Base-by-base conservation (phyloP, 192 early-diverging fungal species). In the Pilaira anomala region DNA sequence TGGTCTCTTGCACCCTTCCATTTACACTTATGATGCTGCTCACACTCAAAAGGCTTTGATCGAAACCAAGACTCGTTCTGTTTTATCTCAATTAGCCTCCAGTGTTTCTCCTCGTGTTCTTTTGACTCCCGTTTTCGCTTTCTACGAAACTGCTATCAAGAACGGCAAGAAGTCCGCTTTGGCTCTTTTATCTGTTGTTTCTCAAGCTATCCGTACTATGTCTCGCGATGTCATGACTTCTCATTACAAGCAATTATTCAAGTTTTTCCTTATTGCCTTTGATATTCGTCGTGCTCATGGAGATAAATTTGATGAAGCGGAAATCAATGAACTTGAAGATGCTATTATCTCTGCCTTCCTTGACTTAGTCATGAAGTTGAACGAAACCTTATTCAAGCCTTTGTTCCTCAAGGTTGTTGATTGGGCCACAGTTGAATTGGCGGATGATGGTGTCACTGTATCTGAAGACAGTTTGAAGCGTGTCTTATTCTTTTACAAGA, bases 301-400 rank as follows among this genome's bases (percentile, higher is more conserved):
- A 22, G 60, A 67, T 3, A 67, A 60, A 9, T 59, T 80, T 13
- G 64, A 76, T 3, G 68, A 64, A 24, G 62, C 58, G 28, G 78
- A 67, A 16, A 66, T 85, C 1, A 74, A 79, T 56, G 71, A 66
- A n/a, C 59, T 89, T 2, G 95, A 96, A 74, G 74, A 83, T 26
- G 72, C 81, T 0, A 76, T 88, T 30, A 83, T 96, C 21, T 75
- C 79, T 13, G 83, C 91, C 5, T 93, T 97, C 65, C 75, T 93
- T 77, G 80, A 87, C 54, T 65, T 96, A 46, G 85, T 93, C 0
- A 83, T 96, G 83, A 94, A 92, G 71, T 78, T 98, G 65, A 99
- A 94, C 76, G 97, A 97, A 69, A 89, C 87, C 14, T 74, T 92
- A 44, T 99, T 99, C 90, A 91, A 90, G 66, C 95, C 95, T 8